Conservation (phyloP, 495 filamentous ascomycete genomes). For the Penicillium herquei region DNA sequence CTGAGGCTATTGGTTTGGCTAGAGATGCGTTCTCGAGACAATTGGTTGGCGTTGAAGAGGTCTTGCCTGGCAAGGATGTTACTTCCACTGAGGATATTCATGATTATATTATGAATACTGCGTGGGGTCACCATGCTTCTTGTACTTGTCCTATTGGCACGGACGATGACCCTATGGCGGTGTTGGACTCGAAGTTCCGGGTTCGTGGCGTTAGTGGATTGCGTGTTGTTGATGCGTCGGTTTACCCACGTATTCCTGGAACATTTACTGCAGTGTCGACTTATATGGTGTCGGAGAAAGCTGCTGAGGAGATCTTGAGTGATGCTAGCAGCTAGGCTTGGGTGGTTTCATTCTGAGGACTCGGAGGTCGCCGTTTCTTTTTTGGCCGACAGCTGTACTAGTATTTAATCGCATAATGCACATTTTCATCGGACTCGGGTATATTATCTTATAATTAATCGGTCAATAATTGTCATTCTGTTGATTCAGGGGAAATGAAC, state of each 20-base stretch:
- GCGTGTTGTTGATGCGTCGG: conserved; percentile 61
- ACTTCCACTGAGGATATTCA: conserved; percentile 41
- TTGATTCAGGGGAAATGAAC: too few species aligned
- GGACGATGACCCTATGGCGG: conserved; percentile 56
- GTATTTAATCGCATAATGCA: too few species aligned
- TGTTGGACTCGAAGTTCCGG: conserved; percentile 56
- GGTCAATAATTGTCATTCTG: too few species aligned
- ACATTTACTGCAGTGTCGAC: conserved; percentile 57
- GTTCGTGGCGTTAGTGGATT: conserved; percentile 53
- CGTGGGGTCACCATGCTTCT: conserved; percentile 63
- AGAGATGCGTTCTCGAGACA: conserved; percentile 38
- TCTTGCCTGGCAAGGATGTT: conserved; percentile 44
- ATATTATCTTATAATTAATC: too few species aligned
- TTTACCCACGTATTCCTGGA: conserved; percentile 58
- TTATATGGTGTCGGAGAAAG: conserved; percentile 65
- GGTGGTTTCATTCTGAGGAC: not conserved
- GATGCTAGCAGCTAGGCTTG: not conserved
- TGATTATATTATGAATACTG: conserved; percentile 47
- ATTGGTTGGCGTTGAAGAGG: conserved; percentile 34
- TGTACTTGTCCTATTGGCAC: conserved; percentile 57
- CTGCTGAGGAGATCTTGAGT: conserved; percentile 40
- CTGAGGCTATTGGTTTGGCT: conserved; percentile 45
- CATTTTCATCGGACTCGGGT: too few species aligned
- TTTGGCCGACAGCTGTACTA: not conserved
- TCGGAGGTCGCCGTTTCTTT: not conserved